phyloP scores from a whole-genome alignment of 2,329 filamentous ascomycete genomes.

The Hypomyces rosellus region DNA sequence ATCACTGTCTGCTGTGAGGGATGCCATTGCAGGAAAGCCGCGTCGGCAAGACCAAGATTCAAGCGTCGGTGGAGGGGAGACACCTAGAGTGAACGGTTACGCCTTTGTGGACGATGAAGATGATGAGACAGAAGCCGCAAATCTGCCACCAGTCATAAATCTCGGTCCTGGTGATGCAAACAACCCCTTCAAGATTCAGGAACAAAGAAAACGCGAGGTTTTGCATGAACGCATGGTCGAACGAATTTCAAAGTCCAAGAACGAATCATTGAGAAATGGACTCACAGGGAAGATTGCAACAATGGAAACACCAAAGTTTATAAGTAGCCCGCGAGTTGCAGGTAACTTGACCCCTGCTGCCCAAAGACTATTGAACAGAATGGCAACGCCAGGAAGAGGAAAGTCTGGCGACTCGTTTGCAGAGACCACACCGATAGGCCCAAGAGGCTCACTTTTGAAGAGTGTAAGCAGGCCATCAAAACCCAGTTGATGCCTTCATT shows the following conservation, averaged over 20 bases:
- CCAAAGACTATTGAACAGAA: slow-evolving; percentile 58
- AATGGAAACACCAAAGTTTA: slow-evolving; percentile 63
- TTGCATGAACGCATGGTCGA: slow-evolving; percentile 86
- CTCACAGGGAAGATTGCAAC: slow-evolving; percentile 52
- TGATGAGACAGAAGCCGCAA: slow-evolving; percentile 32
- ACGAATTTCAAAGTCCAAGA: slow-evolving; percentile 65
- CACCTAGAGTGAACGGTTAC: slow-evolving; percentile 87
- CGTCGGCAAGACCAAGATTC: slow-evolving; percentile 58
- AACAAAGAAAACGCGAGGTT: slow-evolving; percentile 69
- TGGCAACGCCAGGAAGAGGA: slow-evolving; percentile 40
- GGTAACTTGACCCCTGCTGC: slow-evolving; percentile 67
- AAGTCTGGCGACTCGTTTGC: slow-evolving; percentile 27
- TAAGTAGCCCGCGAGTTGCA: slow-evolving; percentile 55
- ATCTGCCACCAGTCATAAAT: slow-evolving; percentile 40
- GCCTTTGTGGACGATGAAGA: slow-evolving; percentile 84
- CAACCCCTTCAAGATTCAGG: slow-evolving; percentile 75
- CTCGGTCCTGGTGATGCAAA: slow-evolving; percentile 55
- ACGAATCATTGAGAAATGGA: slow-evolving; percentile 52
- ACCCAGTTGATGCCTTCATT: slow-evolving; percentile 6
- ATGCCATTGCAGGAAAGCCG: slow-evolving; percentile 72
- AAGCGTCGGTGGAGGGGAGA: slow-evolving; percentile 60
- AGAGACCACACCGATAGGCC: slow-evolving; percentile 31
- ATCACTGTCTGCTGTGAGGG: slow-evolving; percentile 75
- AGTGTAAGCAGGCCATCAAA: slow-evolving; percentile 25
- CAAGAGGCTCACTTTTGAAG: slow-evolving; percentile 33